Base-by-base conservation (phyloP, 1,284 basidiomycete species). In the Austroboletus novae-zelandiae region DNA sequence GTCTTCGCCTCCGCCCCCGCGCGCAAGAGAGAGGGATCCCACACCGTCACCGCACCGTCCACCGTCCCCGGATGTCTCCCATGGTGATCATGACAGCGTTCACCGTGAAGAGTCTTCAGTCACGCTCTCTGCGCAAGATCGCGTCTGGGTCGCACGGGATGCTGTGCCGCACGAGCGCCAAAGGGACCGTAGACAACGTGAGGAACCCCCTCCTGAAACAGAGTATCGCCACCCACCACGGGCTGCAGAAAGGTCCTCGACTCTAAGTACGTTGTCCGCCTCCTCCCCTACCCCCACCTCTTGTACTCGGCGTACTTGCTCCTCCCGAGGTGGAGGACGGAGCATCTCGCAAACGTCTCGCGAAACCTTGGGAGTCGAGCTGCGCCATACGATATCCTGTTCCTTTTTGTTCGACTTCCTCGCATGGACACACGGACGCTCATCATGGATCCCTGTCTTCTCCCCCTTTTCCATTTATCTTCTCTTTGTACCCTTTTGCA, bases 231-330 rank as follows among this genome's bases (percentile, higher is more conserved):
- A 59, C 54, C 67, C 60, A 52, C 68, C 70, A 56, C 68, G 66
- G 57, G 71, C 70, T 64, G 65, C 68, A 55, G 71, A 71, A 67
- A 71, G 66, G 66, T 72, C 75, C 67, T 70, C 80, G 71, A 68
- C 81, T 76, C 70, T 75, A 71, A 86, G 85, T 88, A 88, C 84
- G 84, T 88, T 88, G 73, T 86, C 80, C 72, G 74, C 81, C 77
- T 84, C 78, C 71, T 80, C 65, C 72, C 73, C 70, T 73, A 64
- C 58, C 68, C 67, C 65, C 68, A 69, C 71, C 71, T 66, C 66
- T 70, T 68, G 66, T 69, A 63, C 64, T 63, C 61, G 66, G 70
- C 72, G 68, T 61, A 59, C 58, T 62, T 65, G 59, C 68, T 74
- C 70, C 72, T 79, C 71, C 71, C 74, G 69, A 71, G 75, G 76